Evolutionary conservation across 2,329 filamentous ascomycete species (phyloP).

Genomic region (Diaporthe helianthi): DNA sequence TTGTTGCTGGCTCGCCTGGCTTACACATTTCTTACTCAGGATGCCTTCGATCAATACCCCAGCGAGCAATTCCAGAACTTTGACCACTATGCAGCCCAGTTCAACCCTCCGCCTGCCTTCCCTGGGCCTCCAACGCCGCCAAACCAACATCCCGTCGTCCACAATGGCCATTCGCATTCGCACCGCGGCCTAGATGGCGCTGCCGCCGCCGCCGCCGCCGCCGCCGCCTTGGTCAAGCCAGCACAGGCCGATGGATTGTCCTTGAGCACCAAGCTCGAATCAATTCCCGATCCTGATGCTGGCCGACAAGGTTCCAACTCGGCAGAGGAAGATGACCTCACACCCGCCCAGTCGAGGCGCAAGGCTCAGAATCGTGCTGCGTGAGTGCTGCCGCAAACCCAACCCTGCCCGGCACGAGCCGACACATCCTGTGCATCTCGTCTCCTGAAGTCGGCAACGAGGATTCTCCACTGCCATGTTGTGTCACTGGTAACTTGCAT

Average conservation of each 20-base stretch:
- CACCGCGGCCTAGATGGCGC: constrained; percentile 39
- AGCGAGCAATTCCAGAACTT: constrained; percentile 57
- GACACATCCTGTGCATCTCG: constrained; percentile 1
- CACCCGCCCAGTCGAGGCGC: constrained; percentile 63
- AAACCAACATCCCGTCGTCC: constrained; percentile 43
- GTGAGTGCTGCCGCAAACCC: constrained; percentile 50
- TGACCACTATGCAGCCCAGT: constrained; percentile 52
- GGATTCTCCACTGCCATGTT: not conserved
- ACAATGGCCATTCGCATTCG: constrained; percentile 40
- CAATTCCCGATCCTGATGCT: constrained; percentile 42
- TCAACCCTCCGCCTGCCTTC: constrained; percentile 50
- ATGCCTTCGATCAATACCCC: constrained; percentile 56
- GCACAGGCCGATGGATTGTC: constrained; percentile 43
- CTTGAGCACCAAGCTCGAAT: constrained; percentile 48
- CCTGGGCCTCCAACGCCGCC: constrained; percentile 61
- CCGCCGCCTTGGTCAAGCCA: constrained; percentile 36
- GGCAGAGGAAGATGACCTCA: constrained; percentile 61
- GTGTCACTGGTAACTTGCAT: not conserved
- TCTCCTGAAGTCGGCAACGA: not conserved
- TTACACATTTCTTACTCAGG: constrained; percentile 52
- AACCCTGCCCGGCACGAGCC: not conserved
- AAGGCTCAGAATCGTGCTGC: constrained; percentile 69
- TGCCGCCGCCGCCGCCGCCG: constrained; percentile 33
- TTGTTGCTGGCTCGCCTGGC: constrained; percentile 37
- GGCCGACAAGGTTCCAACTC: constrained; percentile 56